Percentiles rank a stretch among this genome's conserved stretches.
Conservation (phyloP, 306 rosid species). For the Prunus armeniaca region DNA sequence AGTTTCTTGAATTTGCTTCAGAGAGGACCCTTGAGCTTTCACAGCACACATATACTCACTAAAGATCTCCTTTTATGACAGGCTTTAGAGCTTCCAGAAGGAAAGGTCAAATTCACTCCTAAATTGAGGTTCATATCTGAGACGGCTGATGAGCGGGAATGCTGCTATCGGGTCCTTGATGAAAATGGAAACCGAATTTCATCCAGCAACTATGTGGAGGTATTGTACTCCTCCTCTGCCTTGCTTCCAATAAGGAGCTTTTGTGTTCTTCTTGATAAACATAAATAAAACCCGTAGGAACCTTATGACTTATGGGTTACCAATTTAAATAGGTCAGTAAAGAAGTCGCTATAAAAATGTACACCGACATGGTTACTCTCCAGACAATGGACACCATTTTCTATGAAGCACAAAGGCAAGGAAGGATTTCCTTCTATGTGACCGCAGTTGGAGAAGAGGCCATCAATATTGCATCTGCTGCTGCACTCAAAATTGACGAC, state of each 20-base stretch:
- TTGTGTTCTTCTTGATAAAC: neutral
- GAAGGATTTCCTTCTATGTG: constrained; percentile 82
- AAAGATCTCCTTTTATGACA: constrained; percentile 26
- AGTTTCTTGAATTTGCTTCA: neutral
- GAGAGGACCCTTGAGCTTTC: neutral
- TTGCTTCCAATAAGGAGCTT: neutral
- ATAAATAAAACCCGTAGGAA: neutral
- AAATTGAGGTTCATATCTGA: constrained; percentile 56
- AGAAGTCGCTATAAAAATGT: constrained; percentile 68
- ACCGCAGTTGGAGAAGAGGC: constrained; percentile 86
- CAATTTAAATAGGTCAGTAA: constrained; percentile 45
- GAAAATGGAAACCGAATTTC: constrained; percentile 50
- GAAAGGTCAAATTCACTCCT: constrained; percentile 56
- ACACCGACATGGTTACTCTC: constrained; percentile 70
- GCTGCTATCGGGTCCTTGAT: constrained; percentile 77
- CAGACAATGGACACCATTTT: constrained; percentile 87
- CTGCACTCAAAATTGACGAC: constrained; percentile 69
- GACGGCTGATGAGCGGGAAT: constrained; percentile 42
- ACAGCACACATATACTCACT: neutral
- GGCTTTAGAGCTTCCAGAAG: constrained; percentile 77
- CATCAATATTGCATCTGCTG: constrained; percentile 81
- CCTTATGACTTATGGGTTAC: constrained; percentile 5
- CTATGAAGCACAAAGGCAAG: constrained; percentile 95
- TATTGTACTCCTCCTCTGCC: constrained; percentile 16
- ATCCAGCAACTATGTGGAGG: constrained; percentile 47